Base-by-base conservation (phyloP, 2,329 filamentous ascomycete species). In the Colletotrichum tanaceti region DNA sequence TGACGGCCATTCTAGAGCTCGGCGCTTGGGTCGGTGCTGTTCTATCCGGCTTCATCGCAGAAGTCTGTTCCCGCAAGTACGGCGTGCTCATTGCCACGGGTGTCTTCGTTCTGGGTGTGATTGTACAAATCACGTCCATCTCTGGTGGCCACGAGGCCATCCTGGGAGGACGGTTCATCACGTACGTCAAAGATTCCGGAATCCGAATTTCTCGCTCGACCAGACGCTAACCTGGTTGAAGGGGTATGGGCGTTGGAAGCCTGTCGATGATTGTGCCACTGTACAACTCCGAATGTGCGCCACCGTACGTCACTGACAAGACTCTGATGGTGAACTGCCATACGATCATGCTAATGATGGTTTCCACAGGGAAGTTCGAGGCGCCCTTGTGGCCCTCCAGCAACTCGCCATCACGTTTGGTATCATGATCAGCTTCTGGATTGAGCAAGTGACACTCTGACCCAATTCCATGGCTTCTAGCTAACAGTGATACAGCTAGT, bases 11-110 rank as follows among this genome's bases (percentile, higher is more conserved):
- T 71, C 86, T 94, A 32, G 91, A 93, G 75, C 85, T 94, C 2
- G 91, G 91, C 60, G 91, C 91, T 50, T 94, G 91, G 91, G 75
- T 93, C n/a, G 92, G 92, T 44, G 87, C 90, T 0, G 78, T 94
- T 3, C 82, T 91, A 47, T 91, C 88, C 2, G 90, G 91, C 1
- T 91, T 91, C 74, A 77, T 93, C n/a, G 91, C 91, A 20, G 91
- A 94, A 75, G 82, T 85, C 4, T 77, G 90, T 58, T 91, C 89
- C 1, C 85, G 92, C 54, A 93, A 93, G 77, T 90, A 90, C 71
- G 86, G 87, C 7, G 89, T 93, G 63, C 78, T 93, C 18, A 83
- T 92, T 41, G 90, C 90, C 13, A 87, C 87, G 1, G 76, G 79
- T 13, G 85, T 93, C 24, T 93, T 94, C 77, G 87, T 91, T 6